Base-by-base conservation (phyloP, 2,329 filamentous ascomycete genomes). In the Macrophomina tecta region DNA sequence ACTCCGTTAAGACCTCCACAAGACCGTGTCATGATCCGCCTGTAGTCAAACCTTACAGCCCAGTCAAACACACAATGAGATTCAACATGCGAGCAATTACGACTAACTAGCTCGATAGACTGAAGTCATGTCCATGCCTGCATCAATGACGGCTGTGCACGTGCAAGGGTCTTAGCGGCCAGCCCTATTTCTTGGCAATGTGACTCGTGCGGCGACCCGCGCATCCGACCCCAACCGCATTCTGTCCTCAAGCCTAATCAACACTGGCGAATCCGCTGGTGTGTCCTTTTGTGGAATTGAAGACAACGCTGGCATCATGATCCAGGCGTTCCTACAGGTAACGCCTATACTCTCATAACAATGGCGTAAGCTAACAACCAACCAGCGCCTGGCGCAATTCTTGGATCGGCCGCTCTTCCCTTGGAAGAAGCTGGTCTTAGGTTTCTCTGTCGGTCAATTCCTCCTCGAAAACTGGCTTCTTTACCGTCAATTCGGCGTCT, bases 341-440 rank as follows among this genome's bases (percentile, higher is more conserved):
- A 6, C 32, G 9, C 4, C n/a, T 30, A 6, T 7, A 8, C 52
- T 5, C n/a, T 23, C 23, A 28, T 23, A 16, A 45, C 30, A 56
- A 32, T 65, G 48, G 23, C 51, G 11, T 53, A n/a, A 65, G 34
- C 62, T 61, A 14, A 68, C 52, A 18, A 23, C 14, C 14, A 61
- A 28, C 23, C 74, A 88, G 84, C 83, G 87, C 83, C 89, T 98
- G 72, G 92, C 93, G 77, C 88, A 88, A 79, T 89, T 91, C 80
- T 90, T 98, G 74, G 95, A 99, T 84, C 89, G 92, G 76, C 94
- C 94, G 67, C 85, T 92, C 76, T 97, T 98, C 83, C 94, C 95
- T 65, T 99, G 95, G 95, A 99, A 97, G 88, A 91, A 89, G 78
- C 89, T 99, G 74, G 94, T 99, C 74, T 87, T 98, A 73, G 92